A percentile compares a stretch with the other conserved stretches of the same genome.
These are phyloP conservation scores for Rhizophora apiculata DNA, from an alignment of 345 rosid genomes.

Conservation along the genomic window DNA sequence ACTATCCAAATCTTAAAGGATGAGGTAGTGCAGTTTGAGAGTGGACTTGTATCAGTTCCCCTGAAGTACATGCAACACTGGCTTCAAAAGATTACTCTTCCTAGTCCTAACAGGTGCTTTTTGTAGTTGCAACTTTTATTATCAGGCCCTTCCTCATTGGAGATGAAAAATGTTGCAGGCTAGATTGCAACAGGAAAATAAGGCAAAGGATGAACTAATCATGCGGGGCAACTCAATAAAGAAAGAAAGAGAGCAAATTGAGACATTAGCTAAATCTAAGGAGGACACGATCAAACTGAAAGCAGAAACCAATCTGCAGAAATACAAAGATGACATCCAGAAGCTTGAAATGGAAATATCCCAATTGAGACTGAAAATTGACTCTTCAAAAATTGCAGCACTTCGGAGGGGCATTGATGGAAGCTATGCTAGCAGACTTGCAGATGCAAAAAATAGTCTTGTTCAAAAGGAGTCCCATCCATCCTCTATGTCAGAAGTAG, in stretches of 20 bases:
- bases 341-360: slow-evolving; percentile 64
- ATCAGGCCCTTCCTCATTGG: slow-evolving; percentile 26
- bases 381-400: slow-evolving; percentile 66
- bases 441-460: slow-evolving; percentile 20
- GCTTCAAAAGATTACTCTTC: slow-evolving; percentile 15
- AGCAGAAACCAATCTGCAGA: slow-evolving; percentile 48
- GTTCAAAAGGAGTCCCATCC: slow-evolving; percentile 31
- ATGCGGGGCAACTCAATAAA: slow-evolving; percentile 37
- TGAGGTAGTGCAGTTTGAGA: neutral
- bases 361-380: slow-evolving; percentile 54
- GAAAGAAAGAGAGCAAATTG: slow-evolving; percentile 52
- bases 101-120: slow-evolving; percentile 14
- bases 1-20: too few species aligned
- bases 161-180: slow-evolving; percentile 52
- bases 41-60: slow-evolving; percentile 10
- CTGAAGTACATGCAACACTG: slow-evolving; percentile 19
- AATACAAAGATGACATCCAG: slow-evolving; percentile 51
- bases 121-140: slow-evolving; percentile 20
- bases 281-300: slow-evolving; percentile 47
- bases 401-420: slow-evolving; percentile 56
- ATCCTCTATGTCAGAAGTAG: slow-evolving; percentile 28
- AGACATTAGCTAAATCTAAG: slow-evolving; percentile 45
- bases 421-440: slow-evolving; percentile 42
- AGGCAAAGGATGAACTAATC: slow-evolving; percentile 50
- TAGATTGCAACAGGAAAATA: slow-evolving; percentile 70